phyloP scores from a whole-genome alignment of 1,139 yeast species.

The Trichomonascaceae sp. region DNA sequence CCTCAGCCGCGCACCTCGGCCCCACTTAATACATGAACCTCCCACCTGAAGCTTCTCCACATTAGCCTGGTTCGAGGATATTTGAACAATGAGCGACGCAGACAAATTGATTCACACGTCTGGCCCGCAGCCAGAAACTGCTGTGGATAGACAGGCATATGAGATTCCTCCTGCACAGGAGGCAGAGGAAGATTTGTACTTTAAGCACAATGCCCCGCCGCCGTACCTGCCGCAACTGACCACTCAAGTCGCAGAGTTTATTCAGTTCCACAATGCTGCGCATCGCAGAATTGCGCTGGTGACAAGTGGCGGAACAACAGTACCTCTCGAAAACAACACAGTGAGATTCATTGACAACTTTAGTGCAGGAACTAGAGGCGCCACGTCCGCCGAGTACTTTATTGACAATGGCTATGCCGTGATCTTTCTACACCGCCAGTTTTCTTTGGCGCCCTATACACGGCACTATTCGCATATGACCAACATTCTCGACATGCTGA shows the following conservation, averaged over 20 bases:
- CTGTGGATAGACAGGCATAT: slow-evolving; percentile 66
- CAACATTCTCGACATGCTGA: slow-evolving; percentile 73
- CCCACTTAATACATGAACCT: too few relatives aligned
- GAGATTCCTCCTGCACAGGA: slow-evolving; percentile 69
- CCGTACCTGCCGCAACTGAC: slow-evolving; percentile 52
- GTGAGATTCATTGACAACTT: slow-evolving; percentile 94
- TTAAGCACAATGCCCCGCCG: slow-evolving; percentile 61
- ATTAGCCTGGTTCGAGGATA: too few relatives aligned
- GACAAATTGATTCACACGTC: slow-evolving; percentile 39
- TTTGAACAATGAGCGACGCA: too few relatives aligned
- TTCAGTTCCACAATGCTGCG: slow-evolving; percentile 30
- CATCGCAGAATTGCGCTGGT: slow-evolving; percentile 58
- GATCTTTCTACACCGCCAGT: slow-evolving; percentile 82
- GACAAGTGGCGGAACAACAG: slow-evolving; percentile 98
- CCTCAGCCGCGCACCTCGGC: too few relatives aligned
- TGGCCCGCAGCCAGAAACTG: slow-evolving; percentile 55
- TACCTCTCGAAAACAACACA: slow-evolving; percentile 91
- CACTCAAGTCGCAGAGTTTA: slow-evolving; percentile 44
- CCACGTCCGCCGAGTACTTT: slow-evolving; percentile 88
- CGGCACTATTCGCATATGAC: slow-evolving; percentile 80
- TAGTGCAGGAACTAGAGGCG: slow-evolving; percentile 96
- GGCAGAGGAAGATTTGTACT: slow-evolving; percentile 64
- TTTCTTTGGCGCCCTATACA: slow-evolving; percentile 80
- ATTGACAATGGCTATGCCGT: slow-evolving; percentile 81
- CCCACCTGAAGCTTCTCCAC: too few relatives aligned